Conservation (phyloP, 2,329 filamentous ascomycete species). For the Neurospora sp. region DNA sequence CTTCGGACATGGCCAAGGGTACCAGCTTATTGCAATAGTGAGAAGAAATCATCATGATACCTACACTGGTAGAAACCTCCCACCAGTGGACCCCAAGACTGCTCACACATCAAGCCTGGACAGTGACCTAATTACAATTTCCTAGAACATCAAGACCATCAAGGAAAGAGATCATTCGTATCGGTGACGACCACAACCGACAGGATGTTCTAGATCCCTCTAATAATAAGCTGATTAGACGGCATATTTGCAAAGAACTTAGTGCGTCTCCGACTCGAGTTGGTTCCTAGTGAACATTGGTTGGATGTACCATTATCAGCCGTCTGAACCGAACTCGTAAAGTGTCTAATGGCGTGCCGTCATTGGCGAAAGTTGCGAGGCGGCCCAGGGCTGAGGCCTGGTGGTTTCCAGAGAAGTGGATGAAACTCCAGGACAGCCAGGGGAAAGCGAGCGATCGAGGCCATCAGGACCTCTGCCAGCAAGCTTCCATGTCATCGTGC, state of each 20-base stretch:
- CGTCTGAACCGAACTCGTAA: background rate
- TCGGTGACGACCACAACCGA: background rate
- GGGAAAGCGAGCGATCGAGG: background rate
- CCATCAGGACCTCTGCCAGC: background rate
- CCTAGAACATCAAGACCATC: background rate
- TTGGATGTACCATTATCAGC: background rate
- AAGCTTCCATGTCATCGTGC: background rate
- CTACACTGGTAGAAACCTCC: background rate
- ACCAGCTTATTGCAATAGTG: background rate
- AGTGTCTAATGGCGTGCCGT: background rate
- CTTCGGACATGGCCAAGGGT: background rate
- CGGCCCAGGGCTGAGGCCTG: background rate
- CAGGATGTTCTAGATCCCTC: background rate
- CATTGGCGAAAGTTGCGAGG: background rate
- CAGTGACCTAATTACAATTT: background rate
- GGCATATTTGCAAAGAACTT: background rate
- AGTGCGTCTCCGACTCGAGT: background rate
- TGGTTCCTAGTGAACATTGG: background rate
- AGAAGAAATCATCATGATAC: too few relatives aligned
- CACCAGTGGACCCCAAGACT: background rate
- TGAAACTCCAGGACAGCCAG: background rate
- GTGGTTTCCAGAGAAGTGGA: background rate
- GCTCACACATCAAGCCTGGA: background rate
- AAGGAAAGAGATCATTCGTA: background rate
- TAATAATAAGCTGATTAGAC: background rate